Evolutionary conservation across 495 filamentous ascomycete species (phyloP), one percentile per base, ranked within the genome.

Genomic region (Neurospora sp.): DNA sequence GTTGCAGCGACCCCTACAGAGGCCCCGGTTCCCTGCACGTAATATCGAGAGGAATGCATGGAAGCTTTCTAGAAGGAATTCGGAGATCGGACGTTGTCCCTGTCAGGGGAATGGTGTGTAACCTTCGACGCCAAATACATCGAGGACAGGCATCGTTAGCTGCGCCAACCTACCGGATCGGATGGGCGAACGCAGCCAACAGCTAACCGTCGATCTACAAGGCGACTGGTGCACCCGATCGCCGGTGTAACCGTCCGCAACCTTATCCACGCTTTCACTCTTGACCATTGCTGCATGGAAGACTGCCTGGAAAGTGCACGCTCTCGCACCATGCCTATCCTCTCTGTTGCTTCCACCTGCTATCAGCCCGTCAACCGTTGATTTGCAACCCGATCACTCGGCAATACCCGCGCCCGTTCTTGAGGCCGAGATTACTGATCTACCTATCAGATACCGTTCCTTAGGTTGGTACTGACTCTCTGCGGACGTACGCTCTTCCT

Each of bases 31-130:
- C 46, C 20, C 27, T 54, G 46, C 46, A 54, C 66, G 72, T 44
- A 75, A 71, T 69, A 75, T 42, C 41, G 69, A 39, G 62, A 69
- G 69, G 72, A 71, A 75, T 75, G 74, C 72, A 70, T 73, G 70
- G 72, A 75, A 77, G 72, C 16, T 69, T 73, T 76, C 72, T 72
- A 48, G 74, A 76, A 75, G 66, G 70, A 74, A 72, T 39, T 37
- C 31, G 23, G 48, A 31, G 48, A 14, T 31, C 12, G 23, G 48
- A 62, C 54, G 2, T 27, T 31, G 20, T 54, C 20, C 5, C 23
- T 62, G 54, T 54, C 20, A 54, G 46, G 46, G 46, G 18, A 8
- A 46, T 8, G 42, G 18, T 10, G 42, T 54, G 20, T 20, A 54
- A 12, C 20, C 20, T 54, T 54, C 10, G 20, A 54, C 46, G 2